These are phyloP conservation scores for Aureobasidium musti DNA, from an alignment of 2,329 filamentous ascomycete species.

Conservation along the genomic window DNA sequence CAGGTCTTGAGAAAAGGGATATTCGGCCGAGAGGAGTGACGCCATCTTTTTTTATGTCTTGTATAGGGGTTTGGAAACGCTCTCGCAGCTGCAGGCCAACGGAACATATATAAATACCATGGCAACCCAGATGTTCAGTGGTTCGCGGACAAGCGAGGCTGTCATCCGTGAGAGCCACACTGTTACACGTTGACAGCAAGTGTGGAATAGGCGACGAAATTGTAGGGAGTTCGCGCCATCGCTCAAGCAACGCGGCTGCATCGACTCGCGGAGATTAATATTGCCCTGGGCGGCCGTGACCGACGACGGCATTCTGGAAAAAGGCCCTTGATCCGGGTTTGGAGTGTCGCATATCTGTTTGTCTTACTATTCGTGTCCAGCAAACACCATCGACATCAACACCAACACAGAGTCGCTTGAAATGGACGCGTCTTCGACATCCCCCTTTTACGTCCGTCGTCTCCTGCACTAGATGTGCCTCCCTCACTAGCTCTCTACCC, in stretches of 20 bases:
- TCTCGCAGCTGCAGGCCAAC: background rate
- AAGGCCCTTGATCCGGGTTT: constrained; percentile 9
- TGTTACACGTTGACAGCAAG: constrained; percentile 23
- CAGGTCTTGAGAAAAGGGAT: background rate
- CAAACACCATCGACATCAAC: constrained; percentile 21
- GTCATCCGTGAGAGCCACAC: background rate
- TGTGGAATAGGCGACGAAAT: constrained; percentile 19
- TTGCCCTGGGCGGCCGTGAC: constrained; percentile 23
- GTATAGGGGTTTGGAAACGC: constrained; percentile 20
- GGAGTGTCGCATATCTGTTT: constrained; percentile 1
- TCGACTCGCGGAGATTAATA: constrained; percentile 24
- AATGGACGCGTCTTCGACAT: constrained; percentile 27
- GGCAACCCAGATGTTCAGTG: background rate
- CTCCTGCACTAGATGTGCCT: constrained; percentile 65
- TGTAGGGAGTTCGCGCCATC: constrained; percentile 20
- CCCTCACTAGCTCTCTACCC: constrained; percentile 61
- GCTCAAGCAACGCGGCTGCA: constrained; percentile 28
- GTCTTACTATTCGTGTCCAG: constrained; percentile 2
- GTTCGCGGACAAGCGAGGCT: constrained; percentile 15
- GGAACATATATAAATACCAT: background rate
- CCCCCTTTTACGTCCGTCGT: constrained; percentile 52
- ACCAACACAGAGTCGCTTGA: background rate
- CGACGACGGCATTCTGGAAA: constrained; percentile 13
- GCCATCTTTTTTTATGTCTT: constrained; percentile 14
- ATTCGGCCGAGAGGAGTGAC: constrained; percentile 6